Evolutionary conservation across 1,284 basidiomycete species (phyloP), one percentile per base, ranked within the genome.

Genomic region (Cronartium quercuum): DNA sequence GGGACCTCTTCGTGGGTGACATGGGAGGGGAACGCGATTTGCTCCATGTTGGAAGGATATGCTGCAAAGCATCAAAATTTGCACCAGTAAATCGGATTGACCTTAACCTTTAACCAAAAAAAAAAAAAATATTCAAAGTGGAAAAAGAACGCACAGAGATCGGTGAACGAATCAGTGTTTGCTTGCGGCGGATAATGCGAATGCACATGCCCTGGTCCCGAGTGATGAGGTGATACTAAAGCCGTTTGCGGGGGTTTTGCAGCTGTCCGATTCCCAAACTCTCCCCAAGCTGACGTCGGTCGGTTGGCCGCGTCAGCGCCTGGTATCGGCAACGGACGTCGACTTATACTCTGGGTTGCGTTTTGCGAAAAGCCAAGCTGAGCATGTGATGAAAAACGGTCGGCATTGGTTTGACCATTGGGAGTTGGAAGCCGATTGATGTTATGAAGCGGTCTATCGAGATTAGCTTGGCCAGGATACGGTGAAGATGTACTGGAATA

Each of bases 291-390:
- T 44, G 68, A 62, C 34, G n/a, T 42, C 29, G 68, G 58, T 29
- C 40, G 68, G 42, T 41, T 29, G 42, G 47, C 55, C 34, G n/a
- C 21, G 40, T 70, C 67, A 18, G 37, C 67, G 24, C 55, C 68
- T 34, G 68, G 68, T 35, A 70, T 63, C 12, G 68, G 68, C 37
- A 70, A 51, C 34, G 68, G 68, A 55, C 68, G 68, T 15, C 68
- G 60, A 34, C 58, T 21, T 42, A 47, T 21, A n/a, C 40, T 62
- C 35, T 58, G 44, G 29, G 51, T 29, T 29, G 29, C 13, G 51
- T 12, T 55, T 6, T 55, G 51, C n/a, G 51, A 55, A 55, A 55
- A 55, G 9, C n/a, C n/a, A 13, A 29, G 7, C 34, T 62, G 29
- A n/a, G 51, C 35, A 10, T 70, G 60, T 24, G 68, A 21, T 37